Base-by-base conservation (phyloP, 1,284 basidiomycete species). In the Cutaneotrichosporon sp. region DNA sequence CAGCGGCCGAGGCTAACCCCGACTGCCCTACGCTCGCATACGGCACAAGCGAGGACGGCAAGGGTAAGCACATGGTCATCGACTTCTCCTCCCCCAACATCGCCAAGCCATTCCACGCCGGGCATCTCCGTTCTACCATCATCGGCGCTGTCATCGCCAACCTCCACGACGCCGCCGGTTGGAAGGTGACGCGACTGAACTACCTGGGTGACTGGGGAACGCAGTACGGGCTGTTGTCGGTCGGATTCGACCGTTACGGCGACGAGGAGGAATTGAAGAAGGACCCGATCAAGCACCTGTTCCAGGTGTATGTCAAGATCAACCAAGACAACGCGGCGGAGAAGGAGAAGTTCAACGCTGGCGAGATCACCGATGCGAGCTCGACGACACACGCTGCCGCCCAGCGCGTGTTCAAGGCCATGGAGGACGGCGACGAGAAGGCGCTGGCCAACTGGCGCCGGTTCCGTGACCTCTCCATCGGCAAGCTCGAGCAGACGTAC, bases 101-200 rank as follows among this genome's bases (percentile, higher is more conserved):
- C 68, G 94, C 96, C 33, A 99, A 99, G 74, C 88, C 88, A 5
- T 98, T 98, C 83, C 94, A 98, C 68, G 93, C 97, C 52, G 96
- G 96, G 16, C 94, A 98, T 74, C 77, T 98, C 59, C 83, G 96
- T 49, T 92, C 88, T 60, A 99, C 96, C 20, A 98, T 99, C 74
- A 97, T 98, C 68, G 96, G 96, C 33, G 87, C 90, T 0, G 97
- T 97, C 78, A 76, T 97, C 46, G 79, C 83, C 32, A 98, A 97
- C 76, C 68, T 98, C 49, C 94, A 97, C 79, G 87, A 87, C 70
- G 83, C 90, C 6, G 88, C 86, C 65, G 93, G 94, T 14, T 98
- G 92, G 92, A 83, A 92, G 22, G 92, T 94, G 17, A 76, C 83
- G 38, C 83, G 88, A 10, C 79, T 97, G 76, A 99, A 99, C 76